phyloP scores from a whole-genome alignment of 495 filamentous ascomycete species.

The Xylaria scruposa region DNA sequence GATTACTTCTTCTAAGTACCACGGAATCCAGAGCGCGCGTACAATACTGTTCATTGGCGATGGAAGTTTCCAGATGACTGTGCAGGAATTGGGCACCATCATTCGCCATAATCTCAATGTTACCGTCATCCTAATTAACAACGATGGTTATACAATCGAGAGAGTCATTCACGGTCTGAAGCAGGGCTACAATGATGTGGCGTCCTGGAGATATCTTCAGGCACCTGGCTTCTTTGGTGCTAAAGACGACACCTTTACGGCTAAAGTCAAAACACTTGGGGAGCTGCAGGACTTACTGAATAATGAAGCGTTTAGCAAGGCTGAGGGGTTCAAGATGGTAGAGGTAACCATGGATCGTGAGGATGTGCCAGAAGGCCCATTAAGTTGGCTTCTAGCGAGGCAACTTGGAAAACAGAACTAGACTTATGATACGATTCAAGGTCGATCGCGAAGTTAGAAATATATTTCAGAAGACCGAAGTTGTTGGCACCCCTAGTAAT shows the following conservation, averaged over 20 bases:
- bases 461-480: not conserved
- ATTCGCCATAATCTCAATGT: conserved; percentile 72
- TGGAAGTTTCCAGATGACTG: conserved; percentile 76
- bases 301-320: conserved; percentile 59
- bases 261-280: conserved; percentile 66
- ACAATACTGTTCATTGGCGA: conserved; percentile 81
- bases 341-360: conserved; percentile 77
- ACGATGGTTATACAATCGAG: conserved; percentile 69
- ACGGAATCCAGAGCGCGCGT: conserved; percentile 47
- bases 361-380: conserved; percentile 69
- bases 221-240: conserved; percentile 69
- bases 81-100: conserved; percentile 78
- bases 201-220: conserved; percentile 68
- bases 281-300: conserved; percentile 67
- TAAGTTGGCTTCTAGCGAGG: conserved; percentile 64
- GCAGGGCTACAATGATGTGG: conserved; percentile 74
- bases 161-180: conserved; percentile 70
- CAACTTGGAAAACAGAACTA: conserved; percentile 45
- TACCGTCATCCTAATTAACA: conserved; percentile 71
- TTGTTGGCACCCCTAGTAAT: not conserved
- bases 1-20: conserved; percentile 24
- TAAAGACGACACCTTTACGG: conserved; percentile 57
- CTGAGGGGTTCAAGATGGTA: conserved; percentile 63
- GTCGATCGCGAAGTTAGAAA: too few species aligned
- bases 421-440: not conserved